Percentiles rank a stretch among this genome's conserved stretches.
Evolutionary conservation across 495 filamentous ascomycete genomes (phyloP).

Genomic region (Hypoxylon crocopeplum): DNA sequence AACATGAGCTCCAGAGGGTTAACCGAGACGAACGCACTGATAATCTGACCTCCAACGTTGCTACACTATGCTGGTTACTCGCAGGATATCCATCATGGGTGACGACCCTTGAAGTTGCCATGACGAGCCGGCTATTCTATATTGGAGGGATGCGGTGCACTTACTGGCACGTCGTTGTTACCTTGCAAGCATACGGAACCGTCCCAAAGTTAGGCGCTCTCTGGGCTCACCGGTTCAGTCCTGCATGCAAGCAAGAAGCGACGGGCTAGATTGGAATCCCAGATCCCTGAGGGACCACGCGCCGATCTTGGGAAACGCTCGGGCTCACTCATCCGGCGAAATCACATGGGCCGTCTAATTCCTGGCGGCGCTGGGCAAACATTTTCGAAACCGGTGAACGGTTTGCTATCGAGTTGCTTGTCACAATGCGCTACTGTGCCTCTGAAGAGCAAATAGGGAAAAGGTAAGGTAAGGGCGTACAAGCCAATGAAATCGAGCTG

Average conservation of each 20-base stretch:
- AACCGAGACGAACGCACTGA: constrained; percentile 15
- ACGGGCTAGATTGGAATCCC: constrained; percentile 26
- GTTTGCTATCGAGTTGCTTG: constrained; percentile 13
- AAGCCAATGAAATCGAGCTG: constrained; percentile 12
- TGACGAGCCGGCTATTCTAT: constrained; percentile 23
- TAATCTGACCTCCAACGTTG: constrained; percentile 3
- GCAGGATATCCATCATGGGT: background rate
- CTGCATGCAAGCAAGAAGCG: constrained; percentile 20
- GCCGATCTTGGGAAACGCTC: constrained; percentile 28
- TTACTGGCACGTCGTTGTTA: constrained; percentile 6
- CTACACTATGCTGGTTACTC: background rate
- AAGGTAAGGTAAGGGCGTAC: background rate
- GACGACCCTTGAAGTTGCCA: constrained; percentile 23
- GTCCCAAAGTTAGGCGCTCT: constrained; percentile 12
- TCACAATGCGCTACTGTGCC: too few relatives aligned
- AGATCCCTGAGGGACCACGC: constrained; percentile 31
- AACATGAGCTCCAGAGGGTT: constrained; percentile 14
- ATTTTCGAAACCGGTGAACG: constrained; percentile 22
- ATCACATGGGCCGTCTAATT: constrained; percentile 25
- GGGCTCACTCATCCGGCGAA: constrained; percentile 16
- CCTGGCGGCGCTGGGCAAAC: constrained; percentile 6
- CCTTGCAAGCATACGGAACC: constrained; percentile 12
- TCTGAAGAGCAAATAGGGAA: background rate
- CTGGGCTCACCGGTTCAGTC: constrained; percentile 18
- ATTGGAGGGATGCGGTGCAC: constrained; percentile 3